Evolutionary conservation across 2,329 filamentous ascomycete genomes (phyloP), one percentile per base, ranked within the genome.

Genomic region (Pestalotiopsis fici): DNA sequence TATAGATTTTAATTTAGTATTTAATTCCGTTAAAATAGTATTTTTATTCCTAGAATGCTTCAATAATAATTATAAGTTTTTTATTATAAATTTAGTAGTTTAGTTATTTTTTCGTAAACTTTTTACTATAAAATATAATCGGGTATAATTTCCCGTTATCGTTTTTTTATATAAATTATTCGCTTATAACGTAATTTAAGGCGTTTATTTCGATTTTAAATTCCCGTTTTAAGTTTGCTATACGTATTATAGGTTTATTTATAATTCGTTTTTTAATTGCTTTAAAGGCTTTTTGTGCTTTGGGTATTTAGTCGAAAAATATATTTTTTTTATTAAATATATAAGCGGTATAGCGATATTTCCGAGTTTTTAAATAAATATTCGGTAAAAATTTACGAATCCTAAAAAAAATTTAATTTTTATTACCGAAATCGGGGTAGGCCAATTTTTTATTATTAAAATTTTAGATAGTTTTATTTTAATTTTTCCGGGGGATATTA

Each of bases 401-500:
- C 15, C 6, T 57, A 57, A 28, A 28, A 57, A 57, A 2, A 2
- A 35, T 47, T 15, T 55, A 27, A 57, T 70, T 25, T 68, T 69
- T 28, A 67, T 69, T 2, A 74, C 43, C 18, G 18, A 4, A 5
- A 4, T 47, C 15, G 3, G 4, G 18, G 3, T 13, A 59, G 21
- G 6, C 74, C 69, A 79, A 3, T 75, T 43, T 12, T 21, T 37
- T 15, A 80, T 69, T 43, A 65, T 64, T 56, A 67, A 65, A 12
- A 76, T 71, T 61, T 77, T 77, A 1, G 65, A 66, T 61, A 57
- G 64, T 64, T 78, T 66, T 62, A 78, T 76, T 31, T 59, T 37
- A n/a, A 80, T 70, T 64, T 74, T 63, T 59, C 70, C 55, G 15
- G 59, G 64, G 18, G 55, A 65, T 50, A 79, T 74, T 61, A 75